A percentile compares a stretch with the other conserved stretches of the same genome.
These are phyloP conservation scores for Talaromyces ruber DNA, from an alignment of 495 filamentous ascomycete species.

Conservation along the genomic window DNA sequence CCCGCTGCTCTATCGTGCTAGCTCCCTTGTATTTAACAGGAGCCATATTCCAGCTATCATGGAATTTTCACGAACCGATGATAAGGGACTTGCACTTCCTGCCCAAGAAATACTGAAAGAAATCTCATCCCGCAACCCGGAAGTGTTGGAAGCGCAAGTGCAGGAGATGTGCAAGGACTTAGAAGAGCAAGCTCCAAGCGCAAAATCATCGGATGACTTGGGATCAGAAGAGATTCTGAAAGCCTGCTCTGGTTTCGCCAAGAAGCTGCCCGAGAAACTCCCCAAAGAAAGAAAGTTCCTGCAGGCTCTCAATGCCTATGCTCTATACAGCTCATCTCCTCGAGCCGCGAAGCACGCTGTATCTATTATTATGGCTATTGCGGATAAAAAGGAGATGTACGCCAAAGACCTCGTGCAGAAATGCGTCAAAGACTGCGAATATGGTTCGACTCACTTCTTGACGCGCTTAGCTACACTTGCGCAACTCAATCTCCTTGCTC, in stretches of 20 bases:
- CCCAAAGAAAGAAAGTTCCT: constrained; percentile 78
- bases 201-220: constrained; percentile 52
- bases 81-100: constrained; percentile 62
- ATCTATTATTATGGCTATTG: constrained; percentile 73
- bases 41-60: constrained; percentile 89
- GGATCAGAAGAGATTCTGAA: constrained; percentile 81
- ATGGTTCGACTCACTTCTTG: constrained; percentile 68
- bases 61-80: constrained; percentile 72
- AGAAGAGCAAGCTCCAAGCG: constrained; percentile 66
- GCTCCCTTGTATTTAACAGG: constrained; percentile 81
- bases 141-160: constrained; percentile 84
- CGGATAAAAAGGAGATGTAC: constrained; percentile 77
- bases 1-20: constrained; percentile 76
- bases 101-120: constrained; percentile 91
- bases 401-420: constrained; percentile 74
- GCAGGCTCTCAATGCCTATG: constrained; percentile 70
- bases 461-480: constrained; percentile 74
- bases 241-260: constrained; percentile 83
- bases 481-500: constrained; percentile 73
- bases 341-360: constrained; percentile 89
- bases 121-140: constrained; percentile 80
- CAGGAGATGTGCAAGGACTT: constrained; percentile 85
- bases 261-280: constrained; percentile 74
- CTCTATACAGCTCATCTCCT: constrained; percentile 70
- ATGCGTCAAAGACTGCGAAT: constrained; percentile 67